Conservation (phyloP, 2,329 filamentous ascomycete species). For the Escovopsis weberi region DNA sequence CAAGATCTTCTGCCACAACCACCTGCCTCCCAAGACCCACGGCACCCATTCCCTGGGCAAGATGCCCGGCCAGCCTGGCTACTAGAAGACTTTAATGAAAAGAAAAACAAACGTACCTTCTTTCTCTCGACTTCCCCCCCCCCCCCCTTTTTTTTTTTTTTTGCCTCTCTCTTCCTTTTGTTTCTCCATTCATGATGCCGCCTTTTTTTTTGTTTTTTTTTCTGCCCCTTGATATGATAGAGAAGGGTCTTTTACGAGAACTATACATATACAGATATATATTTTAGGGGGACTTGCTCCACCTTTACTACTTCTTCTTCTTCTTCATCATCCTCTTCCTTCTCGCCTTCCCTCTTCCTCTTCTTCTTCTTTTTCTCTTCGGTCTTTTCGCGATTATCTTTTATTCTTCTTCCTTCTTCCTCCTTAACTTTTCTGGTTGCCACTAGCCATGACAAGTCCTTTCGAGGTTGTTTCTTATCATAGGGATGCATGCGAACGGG, state of each 20-base stretch:
- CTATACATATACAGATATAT: background rate
- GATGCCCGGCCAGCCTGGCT: slow-evolving; percentile 42
- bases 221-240: too few species aligned
- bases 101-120: too few species aligned
- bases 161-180: background rate
- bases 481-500: background rate
- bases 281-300: background rate
- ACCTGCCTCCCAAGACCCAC: slow-evolving; percentile 33
- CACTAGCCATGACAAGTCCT: too few species aligned
- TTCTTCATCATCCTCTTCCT: too few species aligned
- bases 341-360: too few species aligned
- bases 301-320: too few species aligned
- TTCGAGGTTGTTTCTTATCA: too few species aligned
- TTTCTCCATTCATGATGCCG: too few species aligned
- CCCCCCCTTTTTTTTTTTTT: background rate
- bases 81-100: slow-evolving; percentile 19
- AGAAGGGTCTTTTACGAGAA: background rate
- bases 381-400: background rate
- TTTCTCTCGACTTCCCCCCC: too few species aligned
- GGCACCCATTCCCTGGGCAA: slow-evolving; percentile 35
- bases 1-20: slow-evolving; percentile 44
- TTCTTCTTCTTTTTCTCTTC: too few species aligned
- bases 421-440: background rate
- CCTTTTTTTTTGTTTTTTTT: too few species aligned
- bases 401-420: background rate